These are phyloP conservation scores for Dendrobium catenatum DNA, from an alignment of 106 monocot genomes.

Conservation along the genomic window DNA sequence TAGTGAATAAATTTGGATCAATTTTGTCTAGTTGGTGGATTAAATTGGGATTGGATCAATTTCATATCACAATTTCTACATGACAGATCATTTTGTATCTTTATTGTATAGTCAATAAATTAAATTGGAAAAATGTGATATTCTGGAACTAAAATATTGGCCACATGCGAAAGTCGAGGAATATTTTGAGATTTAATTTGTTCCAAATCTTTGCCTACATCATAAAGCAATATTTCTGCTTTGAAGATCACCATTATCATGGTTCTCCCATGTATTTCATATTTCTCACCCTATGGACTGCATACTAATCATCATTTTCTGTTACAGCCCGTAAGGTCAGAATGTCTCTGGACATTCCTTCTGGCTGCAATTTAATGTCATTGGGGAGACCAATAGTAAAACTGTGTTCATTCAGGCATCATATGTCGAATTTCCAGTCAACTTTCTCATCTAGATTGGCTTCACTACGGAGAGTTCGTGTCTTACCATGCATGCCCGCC, in stretches of 20 bases:
- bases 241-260: too few relatives aligned
- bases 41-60: too few relatives aligned
- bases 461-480: conserved; percentile 56
- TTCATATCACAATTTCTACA: too few relatives aligned
- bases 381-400: conserved; percentile 36
- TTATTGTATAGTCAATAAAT: too few relatives aligned
- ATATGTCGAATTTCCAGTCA: conserved; percentile 67
- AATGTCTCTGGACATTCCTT: conserved; percentile 76
- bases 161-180: too few relatives aligned
- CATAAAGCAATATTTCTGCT: background rate
- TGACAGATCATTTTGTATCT: too few relatives aligned
- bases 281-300: background rate
- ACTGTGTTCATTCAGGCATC: conserved; percentile 48
- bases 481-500: conserved; percentile 53
- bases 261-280: background rate
- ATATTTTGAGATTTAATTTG: too few relatives aligned
- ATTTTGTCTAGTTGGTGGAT: too few relatives aligned
- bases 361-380: conserved; percentile 68
- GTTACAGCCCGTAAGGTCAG: conserved; percentile 75
- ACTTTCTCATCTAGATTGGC: conserved; percentile 71
- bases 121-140: too few relatives aligned
- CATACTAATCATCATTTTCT: background rate
- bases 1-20: too few relatives aligned
- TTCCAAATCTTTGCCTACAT: background rate
- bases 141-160: too few relatives aligned